phyloP scores from a whole-genome alignment of 2,329 filamentous ascomycete species.

The Trematosphaeria pertusa region DNA sequence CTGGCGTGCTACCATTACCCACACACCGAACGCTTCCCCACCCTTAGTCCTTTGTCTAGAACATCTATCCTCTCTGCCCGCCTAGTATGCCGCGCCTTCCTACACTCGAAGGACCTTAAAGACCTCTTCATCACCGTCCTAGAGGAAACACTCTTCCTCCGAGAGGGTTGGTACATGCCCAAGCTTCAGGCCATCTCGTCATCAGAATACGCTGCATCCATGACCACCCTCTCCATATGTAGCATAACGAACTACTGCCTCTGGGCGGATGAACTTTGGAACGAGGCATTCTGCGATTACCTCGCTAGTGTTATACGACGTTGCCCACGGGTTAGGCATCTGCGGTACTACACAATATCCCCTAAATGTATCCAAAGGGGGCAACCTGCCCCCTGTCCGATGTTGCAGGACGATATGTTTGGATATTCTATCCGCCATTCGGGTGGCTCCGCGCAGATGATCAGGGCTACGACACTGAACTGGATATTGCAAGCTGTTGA shows the following conservation, averaged over 20 bases:
- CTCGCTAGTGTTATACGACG: too few relatives aligned
- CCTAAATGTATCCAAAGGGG: constrained; percentile 4
- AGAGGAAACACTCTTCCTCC: constrained; percentile 10
- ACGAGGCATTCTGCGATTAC: too few relatives aligned
- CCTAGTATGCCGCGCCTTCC: constrained; percentile 8
- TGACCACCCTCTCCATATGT: constrained; percentile 9
- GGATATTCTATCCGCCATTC: too few relatives aligned
- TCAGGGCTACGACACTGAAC: too few relatives aligned
- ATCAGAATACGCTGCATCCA: constrained; percentile 1
- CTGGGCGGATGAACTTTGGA: background rate
- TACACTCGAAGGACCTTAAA: constrained; percentile 3
- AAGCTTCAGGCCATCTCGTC: background rate
- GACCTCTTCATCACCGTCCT: constrained; percentile 7
- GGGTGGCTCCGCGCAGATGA: too few relatives aligned
- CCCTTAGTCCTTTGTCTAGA: constrained; percentile 7
- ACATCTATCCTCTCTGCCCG: constrained; percentile 8
- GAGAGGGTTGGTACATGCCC: background rate
- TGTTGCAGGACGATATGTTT: too few relatives aligned
- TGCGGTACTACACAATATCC: too few relatives aligned
- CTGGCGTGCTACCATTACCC: constrained; percentile 7
- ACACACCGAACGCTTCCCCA: constrained; percentile 12
- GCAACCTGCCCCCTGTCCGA: too few relatives aligned
- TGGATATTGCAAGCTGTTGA: too few relatives aligned
- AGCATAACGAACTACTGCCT: background rate
- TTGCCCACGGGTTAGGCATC: too few relatives aligned